Evolutionary conservation across 768 basidiomycete species (phyloP), one percentile per base, ranked within the genome.

Genomic region (Collybia mongolica): DNA sequence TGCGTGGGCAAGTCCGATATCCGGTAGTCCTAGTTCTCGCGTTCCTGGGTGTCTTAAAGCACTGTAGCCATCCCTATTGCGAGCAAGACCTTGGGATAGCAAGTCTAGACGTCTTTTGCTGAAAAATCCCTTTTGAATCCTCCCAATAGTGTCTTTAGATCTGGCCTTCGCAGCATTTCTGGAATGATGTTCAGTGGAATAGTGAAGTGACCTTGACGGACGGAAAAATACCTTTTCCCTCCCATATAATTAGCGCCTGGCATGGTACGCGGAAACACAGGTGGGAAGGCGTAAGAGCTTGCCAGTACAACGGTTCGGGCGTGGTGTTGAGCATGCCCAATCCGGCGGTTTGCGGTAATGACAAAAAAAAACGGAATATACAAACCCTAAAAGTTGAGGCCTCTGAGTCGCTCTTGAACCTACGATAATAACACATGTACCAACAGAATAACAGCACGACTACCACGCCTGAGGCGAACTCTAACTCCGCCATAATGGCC

Each of bases 171-270:
- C 80, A 1, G 73, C 72, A 58, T 81, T 88, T 58, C 87, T 88
- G 49, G 28, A 40, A 26, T 17, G 9, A 37, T 37, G 8, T n/a
- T 43, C 18, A 48, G 41, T 19, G 24, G 18, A 32, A 39, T 40
- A 12, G 18, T 18, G 7, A 23, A 37, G 17, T 8, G 11, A 9
- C 18, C 12, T 15, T 28, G 9, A 5, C 8, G 11, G 7, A 12
- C 2, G 17, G 65, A n/a, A n/a, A n/a, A n/a, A 29, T 42, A 83
- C 86, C 83, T 74, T 68, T 80, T 84, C 11, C 86, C 86, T 19
- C 86, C 86, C 84, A 86, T 88, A 54, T 88, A 88, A 57, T 88
- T 88, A 24, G 84, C 86, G 5, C 86, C 86, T 18, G 69, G 67
- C 84, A 86, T 85, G 45, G 5, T 55, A 14, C 18, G 20, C 36